These are phyloP conservation scores for Gossypium sturtianum DNA, from an alignment of 345 rosid genomes.

Conservation along the genomic window DNA sequence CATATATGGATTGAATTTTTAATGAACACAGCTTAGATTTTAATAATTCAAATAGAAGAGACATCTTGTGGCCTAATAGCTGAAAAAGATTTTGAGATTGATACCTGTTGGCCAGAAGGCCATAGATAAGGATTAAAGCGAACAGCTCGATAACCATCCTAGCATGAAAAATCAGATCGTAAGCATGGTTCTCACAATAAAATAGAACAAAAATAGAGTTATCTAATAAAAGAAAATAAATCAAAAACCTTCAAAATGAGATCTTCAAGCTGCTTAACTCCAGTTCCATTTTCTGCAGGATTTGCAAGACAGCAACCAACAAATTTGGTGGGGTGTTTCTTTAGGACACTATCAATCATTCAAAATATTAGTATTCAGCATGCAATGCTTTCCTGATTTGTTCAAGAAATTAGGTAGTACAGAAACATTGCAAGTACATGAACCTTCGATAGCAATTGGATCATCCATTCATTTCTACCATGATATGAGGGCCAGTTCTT, in stretches of 20 bases:
- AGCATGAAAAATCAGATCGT: slow-evolving; percentile 21
- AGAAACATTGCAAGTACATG: slow-evolving; percentile 1
- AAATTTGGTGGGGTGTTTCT: slow-evolving; percentile 73
- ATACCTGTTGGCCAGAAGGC: slow-evolving; percentile 83
- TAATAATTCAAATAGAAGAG: not conserved
- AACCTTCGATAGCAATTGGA: not conserved
- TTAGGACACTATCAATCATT: slow-evolving; percentile 48
- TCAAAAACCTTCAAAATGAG: slow-evolving; percentile 64
- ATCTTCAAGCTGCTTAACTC: slow-evolving; percentile 61
- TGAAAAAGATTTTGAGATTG: not conserved
- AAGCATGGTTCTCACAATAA: slow-evolving; percentile 13
- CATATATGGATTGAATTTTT: not conserved
- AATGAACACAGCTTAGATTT: not conserved
- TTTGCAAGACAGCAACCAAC: slow-evolving; percentile 92
- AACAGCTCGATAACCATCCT: slow-evolving; percentile 87
- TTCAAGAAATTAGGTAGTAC: not conserved
- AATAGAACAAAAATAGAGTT: not conserved
- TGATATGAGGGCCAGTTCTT: not conserved
- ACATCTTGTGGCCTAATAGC: not conserved
- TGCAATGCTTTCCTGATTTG: not conserved
- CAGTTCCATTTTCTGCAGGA: slow-evolving; percentile 87
- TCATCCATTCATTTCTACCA: not conserved
- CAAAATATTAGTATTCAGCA: slow-evolving; percentile 9
- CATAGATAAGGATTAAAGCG: slow-evolving; percentile 93
- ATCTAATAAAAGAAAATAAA: slow-evolving; percentile 1